Percentiles rank a stretch among this genome's conserved stretches.
phyloP scores from a whole-genome alignment of 768 basidiomycete species.

The Xerocomellus intermedius region DNA sequence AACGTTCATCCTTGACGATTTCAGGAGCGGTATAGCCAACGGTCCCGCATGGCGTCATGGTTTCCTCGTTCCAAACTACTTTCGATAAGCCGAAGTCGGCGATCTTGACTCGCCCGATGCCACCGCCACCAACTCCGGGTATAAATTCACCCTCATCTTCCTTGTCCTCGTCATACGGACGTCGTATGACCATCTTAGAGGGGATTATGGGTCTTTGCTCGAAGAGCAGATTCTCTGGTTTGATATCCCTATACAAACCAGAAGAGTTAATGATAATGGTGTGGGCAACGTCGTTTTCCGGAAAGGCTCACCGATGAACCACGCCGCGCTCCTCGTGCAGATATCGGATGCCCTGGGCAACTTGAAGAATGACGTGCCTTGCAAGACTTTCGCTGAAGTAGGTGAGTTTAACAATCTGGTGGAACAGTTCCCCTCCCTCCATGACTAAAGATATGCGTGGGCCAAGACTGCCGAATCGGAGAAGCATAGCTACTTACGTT shows the following conservation, averaged over 20 bases:
- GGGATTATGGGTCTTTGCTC: constrained; percentile 90
- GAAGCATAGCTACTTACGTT: constrained; percentile 54
- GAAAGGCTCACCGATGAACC: constrained; percentile 69
- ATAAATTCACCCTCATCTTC: constrained; percentile 97
- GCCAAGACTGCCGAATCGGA: background rate
- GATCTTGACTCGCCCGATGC: constrained; percentile 97
- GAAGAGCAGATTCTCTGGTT: constrained; percentile 96
- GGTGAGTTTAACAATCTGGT: constrained; percentile 98
- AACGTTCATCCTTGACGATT: constrained; percentile 98
- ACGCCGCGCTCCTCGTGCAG: constrained; percentile 97
- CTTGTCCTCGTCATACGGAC: constrained; percentile 97
- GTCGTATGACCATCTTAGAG: constrained; percentile 66
- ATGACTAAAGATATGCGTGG: constrained; percentile 56
- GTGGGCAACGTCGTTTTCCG: background rate
- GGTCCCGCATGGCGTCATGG: constrained; percentile 99
- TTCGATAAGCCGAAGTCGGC: constrained; percentile 98
- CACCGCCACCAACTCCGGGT: constrained; percentile 90
- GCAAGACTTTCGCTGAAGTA: constrained; percentile 98
- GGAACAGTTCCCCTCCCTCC: constrained; percentile 98
- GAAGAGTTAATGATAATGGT: background rate
- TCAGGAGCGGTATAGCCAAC: constrained; percentile 99
- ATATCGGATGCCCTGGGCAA: constrained; percentile 90
- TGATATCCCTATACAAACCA: constrained; percentile 68
- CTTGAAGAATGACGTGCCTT: constrained; percentile 95
- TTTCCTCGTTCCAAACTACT: constrained; percentile 98